A percentile compares a stretch with the other conserved stretches of the same genome.
phyloP scores from a whole-genome alignment of 257 asterid species.

The Gentiana macrophylla region DNA sequence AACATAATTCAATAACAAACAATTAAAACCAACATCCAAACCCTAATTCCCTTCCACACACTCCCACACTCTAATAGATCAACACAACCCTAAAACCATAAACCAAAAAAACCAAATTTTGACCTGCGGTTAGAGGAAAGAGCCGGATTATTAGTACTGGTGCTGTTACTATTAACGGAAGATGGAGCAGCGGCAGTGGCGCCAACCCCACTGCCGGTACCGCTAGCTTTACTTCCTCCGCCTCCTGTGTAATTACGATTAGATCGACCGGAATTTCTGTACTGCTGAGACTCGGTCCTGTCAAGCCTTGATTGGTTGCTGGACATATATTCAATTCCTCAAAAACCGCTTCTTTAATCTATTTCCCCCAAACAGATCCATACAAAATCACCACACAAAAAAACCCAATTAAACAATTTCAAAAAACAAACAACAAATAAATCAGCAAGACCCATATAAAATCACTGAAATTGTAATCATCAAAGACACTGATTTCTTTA shows the following conservation, averaged over 20 bases:
- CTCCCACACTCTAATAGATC: neutral
- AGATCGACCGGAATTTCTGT: conserved; percentile 29
- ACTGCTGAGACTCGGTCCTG: conserved; percentile 27
- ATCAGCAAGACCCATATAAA: neutral
- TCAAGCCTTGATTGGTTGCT: conserved; percentile 32
- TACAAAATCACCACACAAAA: conserved; percentile 28
- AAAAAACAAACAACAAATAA: neutral
- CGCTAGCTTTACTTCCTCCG: conserved; percentile 17
- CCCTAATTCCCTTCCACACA: conserved; percentile 11
- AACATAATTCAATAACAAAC: neutral
- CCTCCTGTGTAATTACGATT: conserved; percentile 17
- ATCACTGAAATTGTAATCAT: too few relatives aligned
- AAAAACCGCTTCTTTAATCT: conserved; percentile 12
- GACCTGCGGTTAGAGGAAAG: conserved; percentile 21
- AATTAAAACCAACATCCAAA: conserved; percentile 4
- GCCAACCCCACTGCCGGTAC: conserved; percentile 26
- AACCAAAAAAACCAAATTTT: conserved; percentile 7
- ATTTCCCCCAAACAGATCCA: conserved; percentile 28
- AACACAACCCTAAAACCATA: neutral
- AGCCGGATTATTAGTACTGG: conserved; percentile 7
- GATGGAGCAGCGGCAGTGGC: conserved; percentile 24
- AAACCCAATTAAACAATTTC: conserved; percentile 10
- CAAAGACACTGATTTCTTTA: too few relatives aligned
- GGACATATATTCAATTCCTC: conserved; percentile 35
- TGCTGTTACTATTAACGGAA: conserved; percentile 1